Evolutionary conservation across 2,329 filamentous ascomycete genomes (phyloP), one percentile per base, ranked within the genome.

Genomic region (Pestalotiopsis sp.): DNA sequence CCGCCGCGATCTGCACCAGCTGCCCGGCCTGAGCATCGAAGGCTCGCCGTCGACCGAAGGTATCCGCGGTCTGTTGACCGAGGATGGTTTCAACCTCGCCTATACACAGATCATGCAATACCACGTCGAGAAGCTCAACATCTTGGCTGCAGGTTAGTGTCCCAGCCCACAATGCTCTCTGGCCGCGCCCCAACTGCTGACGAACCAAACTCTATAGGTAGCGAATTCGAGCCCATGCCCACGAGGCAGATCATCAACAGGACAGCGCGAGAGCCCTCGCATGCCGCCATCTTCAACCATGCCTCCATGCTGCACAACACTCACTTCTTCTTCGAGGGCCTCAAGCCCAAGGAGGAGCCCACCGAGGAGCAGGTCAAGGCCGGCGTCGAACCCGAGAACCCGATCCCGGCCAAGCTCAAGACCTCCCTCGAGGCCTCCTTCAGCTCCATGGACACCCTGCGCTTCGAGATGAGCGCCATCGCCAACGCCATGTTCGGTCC

Each of bases 291-390:
- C 79, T 99, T 99, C 90, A 99, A 98, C 88, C 90, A 97, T 80
- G 96, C 96, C 80, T 97, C 93, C 75, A 97, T 97, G 93, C 93
- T 94, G 68, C 92, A 93, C 87, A 98, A 98, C 88, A 98, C 90
- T 80, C 84, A 90, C 78, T 92, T 94, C 85, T 95, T 94, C 88
- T 95, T 95, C 87, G 80, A 88, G 73, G 82, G 85, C 71, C 80
- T 91, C 65, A 69, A 72, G 69, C 70, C 68, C 74, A 75, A 66
- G 39, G 58, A 69, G 69, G 68, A 72, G 69, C 70, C 69, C 74
- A 75, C 67, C 39, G 52, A 68, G 69, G 41, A 71, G 69, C 70
- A 56, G 69, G 13, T 20, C 17, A 11, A 23, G 6, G 45, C 23
- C 45, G 63, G 23, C 17, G 25, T 25, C 5, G 59, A 65, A 49